Evolutionary conservation across 2,329 filamentous ascomycete genomes (phyloP), one percentile per base, ranked within the genome.

Genomic region (Parasarocladium wereldwijsianum): DNA sequence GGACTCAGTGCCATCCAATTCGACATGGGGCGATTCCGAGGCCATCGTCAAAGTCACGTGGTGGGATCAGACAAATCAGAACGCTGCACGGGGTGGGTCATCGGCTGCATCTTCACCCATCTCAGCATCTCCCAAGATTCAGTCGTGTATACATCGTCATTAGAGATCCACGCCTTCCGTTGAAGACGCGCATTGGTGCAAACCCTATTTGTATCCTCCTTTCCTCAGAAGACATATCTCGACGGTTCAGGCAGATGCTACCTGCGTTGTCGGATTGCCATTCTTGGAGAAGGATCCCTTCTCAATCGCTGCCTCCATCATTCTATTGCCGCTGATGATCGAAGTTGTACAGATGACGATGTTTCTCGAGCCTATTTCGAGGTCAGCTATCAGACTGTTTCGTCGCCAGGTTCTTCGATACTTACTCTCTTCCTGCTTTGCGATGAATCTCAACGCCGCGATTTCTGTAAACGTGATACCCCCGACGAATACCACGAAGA

Each of bases 401-500:
- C 5, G 14, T 17, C 8, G 17, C 13, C 6, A 5, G 8, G 13
- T 6, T 30, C n/a, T n/a, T n/a, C 7, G 27, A 13, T 14, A 45
- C 60, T 41, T 47, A 74, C 72, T 67, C 62, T 81, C 70, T 72
- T 90, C 76, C 52, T 87, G 76, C 47, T 75, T 75, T 8, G 81
- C 83, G 41, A 98, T 78, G 49, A 93, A 96, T 32, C 92, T 69
- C 47, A 98, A 51, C 13, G 92, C 90, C 23, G 92, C 85, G 49
- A 98, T 87, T 55, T 98, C 90, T 0, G 90, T 87, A 47, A 92
- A 93, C 0, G 85, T 94, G 32, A 98, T 81, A 2, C 90, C 92
- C n/a, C 90, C 90, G 12, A 98, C 60, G 54, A 96, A 96, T 42
- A 96, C 93, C n/a, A 98, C 76, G 46, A 94, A 82, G 1, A 93